Conservation (phyloP, 768 basidiomycete genomes). For the Agrocybe chaxingu region DNA sequence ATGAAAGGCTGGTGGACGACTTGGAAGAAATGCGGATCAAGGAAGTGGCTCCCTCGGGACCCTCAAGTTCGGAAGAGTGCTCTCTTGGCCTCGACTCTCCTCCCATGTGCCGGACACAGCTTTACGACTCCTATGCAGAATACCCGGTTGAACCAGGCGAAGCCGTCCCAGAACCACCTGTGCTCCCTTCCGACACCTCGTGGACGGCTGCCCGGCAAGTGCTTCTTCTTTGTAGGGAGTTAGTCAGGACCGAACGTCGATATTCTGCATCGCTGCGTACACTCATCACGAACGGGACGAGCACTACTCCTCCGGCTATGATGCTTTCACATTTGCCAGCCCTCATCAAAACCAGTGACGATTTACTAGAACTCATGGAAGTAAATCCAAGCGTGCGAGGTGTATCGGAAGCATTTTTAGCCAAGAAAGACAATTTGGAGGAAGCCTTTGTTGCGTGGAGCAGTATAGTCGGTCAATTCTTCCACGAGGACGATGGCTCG, state of each 20-base stretch:
- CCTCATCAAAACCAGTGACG: slow-evolving; percentile 48
- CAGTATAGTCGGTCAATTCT: slow-evolving; percentile 48
- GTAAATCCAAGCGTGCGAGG: slow-evolving; percentile 64
- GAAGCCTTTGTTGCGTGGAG: slow-evolving; percentile 60
- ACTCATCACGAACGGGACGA: slow-evolving; percentile 35
- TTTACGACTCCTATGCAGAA: slow-evolving; percentile 22
- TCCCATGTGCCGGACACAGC: slow-evolving; percentile 21
- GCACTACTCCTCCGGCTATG: slow-evolving; percentile 43
- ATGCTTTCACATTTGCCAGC: slow-evolving; percentile 50
- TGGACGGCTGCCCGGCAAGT: slow-evolving; percentile 37
- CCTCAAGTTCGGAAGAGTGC: slow-evolving; percentile 9
- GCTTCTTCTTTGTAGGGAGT: slow-evolving; percentile 36
- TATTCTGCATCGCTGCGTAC: slow-evolving; percentile 33
- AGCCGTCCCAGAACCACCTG: slow-evolving; percentile 8
- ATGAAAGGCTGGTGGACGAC: slow-evolving; percentile 45
- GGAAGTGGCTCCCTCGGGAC: slow-evolving; percentile 7
- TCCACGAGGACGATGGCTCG: slow-evolving; percentile 19
- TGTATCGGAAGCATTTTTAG: slow-evolving; percentile 57
- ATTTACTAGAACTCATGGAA: slow-evolving; percentile 47
- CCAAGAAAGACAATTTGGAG: slow-evolving; percentile 50
- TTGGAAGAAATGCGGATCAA: slow-evolving; percentile 39
- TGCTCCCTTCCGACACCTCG: slow-evolving; percentile 15
- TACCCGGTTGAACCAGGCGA: slow-evolving; percentile 21
- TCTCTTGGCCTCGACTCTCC: slow-evolving; percentile 13
- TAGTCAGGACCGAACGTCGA: slow-evolving; percentile 40